phyloP scores from a whole-genome alignment of 768 basidiomycete species.

The Boletus subparvulus region DNA sequence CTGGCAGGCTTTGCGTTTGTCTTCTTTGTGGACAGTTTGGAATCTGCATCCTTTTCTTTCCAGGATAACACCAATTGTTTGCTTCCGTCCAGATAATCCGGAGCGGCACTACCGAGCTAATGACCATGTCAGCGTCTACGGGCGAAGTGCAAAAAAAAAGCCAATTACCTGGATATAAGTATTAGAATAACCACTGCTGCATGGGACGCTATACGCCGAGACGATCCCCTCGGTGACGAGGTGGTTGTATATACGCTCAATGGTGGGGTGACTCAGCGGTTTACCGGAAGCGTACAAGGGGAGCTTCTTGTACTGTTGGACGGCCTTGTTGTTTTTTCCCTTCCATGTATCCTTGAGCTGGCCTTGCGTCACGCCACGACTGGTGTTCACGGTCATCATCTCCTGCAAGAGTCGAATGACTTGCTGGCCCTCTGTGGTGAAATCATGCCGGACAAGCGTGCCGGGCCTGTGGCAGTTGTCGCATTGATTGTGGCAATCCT shows the following conservation, averaged over 20 bases:
- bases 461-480: constrained; percentile 74
- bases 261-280: constrained; percentile 47
- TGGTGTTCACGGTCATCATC: constrained; percentile 42
- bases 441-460: constrained; percentile 49
- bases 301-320: constrained; percentile 48
- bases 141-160: neutral
- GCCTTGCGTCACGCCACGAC: constrained; percentile 53
- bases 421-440: constrained; percentile 55
- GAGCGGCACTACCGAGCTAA: constrained; percentile 21
- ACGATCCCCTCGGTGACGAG: constrained; percentile 54
- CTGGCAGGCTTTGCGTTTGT: neutral
- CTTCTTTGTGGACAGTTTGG: constrained; percentile 12
- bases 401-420: constrained; percentile 58
- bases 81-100: constrained; percentile 19
- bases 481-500: constrained; percentile 67
- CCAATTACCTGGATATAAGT: constrained; percentile 51
- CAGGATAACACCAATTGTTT: constrained; percentile 26
- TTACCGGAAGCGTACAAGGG: constrained; percentile 55
- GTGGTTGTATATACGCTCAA: constrained; percentile 65
- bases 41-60: constrained; percentile 22
- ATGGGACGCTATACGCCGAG: constrained; percentile 43
- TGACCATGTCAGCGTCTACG: neutral
- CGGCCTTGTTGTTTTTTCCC: constrained; percentile 52
- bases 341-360: constrained; percentile 64
- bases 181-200: constrained; percentile 45